Evolutionary conservation across 169 alveolate species (phyloP).

Genomic region (Cryptosporidium muris): DNA sequence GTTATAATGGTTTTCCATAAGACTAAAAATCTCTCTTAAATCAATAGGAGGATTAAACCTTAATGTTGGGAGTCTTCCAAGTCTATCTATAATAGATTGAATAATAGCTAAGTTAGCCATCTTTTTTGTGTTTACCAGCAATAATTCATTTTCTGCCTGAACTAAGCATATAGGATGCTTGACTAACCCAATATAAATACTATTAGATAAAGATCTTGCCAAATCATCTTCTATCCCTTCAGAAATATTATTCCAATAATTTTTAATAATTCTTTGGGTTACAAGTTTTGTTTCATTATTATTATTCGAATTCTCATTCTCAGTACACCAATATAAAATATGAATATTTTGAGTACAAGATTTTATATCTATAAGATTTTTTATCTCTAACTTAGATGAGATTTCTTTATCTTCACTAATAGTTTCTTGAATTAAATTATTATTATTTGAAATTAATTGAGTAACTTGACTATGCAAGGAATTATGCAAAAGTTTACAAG

Average conservation of each 20-base stretch:
- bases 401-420: no score
- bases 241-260: no score
- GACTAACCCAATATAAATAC: constrained; percentile 44
- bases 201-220: constrained; percentile 25
- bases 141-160: constrained; percentile 20
- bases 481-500: no score
- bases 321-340: constrained; percentile 35
- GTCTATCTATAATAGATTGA: constrained; percentile 43
- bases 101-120: constrained; percentile 19
- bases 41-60: constrained; percentile 28
- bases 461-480: no score
- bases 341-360: constrained; percentile 9
- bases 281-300: constrained; percentile 22
- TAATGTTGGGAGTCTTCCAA: constrained; percentile 32
- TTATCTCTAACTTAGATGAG: background rate
- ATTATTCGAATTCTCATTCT: background rate
- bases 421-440: no score
- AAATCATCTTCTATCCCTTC: background rate
- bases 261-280: background rate
- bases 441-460: no score
- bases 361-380: constrained; percentile 13
- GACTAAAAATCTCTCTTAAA: background rate
- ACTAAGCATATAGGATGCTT: constrained; percentile 11
- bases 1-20: background rate
- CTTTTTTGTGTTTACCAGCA: constrained; percentile 17